Percentiles rank a stretch among this genome's conserved stretches.
phyloP scores from a whole-genome alignment of 257 asterid genomes.

The Lavandula angustifolia region DNA sequence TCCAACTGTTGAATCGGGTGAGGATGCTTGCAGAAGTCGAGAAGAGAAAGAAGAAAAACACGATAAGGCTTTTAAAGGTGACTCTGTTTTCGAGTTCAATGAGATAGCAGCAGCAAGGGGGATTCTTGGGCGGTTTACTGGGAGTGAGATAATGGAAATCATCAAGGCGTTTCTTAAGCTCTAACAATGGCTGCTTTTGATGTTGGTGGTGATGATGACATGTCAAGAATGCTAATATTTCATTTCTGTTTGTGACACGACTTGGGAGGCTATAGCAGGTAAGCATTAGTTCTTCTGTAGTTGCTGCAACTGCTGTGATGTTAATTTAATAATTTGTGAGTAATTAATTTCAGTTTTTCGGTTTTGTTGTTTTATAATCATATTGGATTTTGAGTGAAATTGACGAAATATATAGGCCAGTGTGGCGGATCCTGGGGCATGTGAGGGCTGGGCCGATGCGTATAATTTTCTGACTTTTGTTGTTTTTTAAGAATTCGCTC shows the following conservation, averaged over 20 bases:
- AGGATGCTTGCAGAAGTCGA: constrained; percentile 35
- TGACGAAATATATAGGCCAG: no score
- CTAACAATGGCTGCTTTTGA: constrained; percentile 18
- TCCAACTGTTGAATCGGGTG: constrained; percentile 51
- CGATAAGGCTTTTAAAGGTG: constrained; percentile 57
- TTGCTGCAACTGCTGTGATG: background rate
- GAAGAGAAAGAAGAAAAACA: constrained; percentile 40
- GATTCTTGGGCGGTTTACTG: constrained; percentile 82
- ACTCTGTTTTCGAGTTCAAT: constrained; percentile 59
- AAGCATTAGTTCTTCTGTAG: background rate
- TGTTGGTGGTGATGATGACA: background rate
- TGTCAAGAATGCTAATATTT: background rate
- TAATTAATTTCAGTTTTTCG: no score
- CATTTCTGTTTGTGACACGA: background rate
- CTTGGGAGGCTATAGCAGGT: background rate
- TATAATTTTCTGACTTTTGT: no score
- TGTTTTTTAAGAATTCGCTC: no score
- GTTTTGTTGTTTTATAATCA: no score
- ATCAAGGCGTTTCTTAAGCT: constrained; percentile 66
- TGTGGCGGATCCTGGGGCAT: no score
- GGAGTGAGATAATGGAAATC: constrained; percentile 92
- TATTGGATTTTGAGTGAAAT: no score
- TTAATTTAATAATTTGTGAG: no score
- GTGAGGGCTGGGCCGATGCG: no score
- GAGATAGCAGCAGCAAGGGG: constrained; percentile 91